Evolutionary conservation across 495 filamentous ascomycete genomes (phyloP), one percentile per base, ranked within the genome.

Genomic region (Penicillium ochrochloron): DNA sequence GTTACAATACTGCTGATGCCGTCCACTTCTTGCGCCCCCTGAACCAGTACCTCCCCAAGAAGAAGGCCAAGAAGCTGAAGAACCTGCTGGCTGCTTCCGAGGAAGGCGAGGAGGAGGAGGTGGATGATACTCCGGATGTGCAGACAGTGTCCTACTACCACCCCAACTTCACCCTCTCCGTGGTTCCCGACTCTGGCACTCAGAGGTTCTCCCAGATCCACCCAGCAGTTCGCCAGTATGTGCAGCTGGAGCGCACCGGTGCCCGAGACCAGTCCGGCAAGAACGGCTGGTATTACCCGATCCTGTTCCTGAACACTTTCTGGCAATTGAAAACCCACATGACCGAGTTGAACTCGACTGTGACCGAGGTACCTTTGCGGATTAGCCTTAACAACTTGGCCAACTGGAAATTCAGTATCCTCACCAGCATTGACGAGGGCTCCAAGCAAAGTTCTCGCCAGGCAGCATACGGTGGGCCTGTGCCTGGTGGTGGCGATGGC

Each of bases 271-370:
- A 78, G 6, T 86, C 86, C 6, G 95, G 95, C 8, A 85, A 93
- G 74, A 94, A 97, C 78, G 90, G 90, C 48, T 99, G 95, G 95
- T 99, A 97, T 77, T 99, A 95, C 73, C 95, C 95, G 5, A 88
- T 97, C 59, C 75, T 97, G 33, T 99, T 89, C 72, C 75, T 93
- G 75, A 99, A 98, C 76, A 95, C 93, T 6, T 99, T 99, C 80
- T 99, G 95, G 95, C 92, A 97, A 76, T 82, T 99, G 66, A 90
- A 85, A 72, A 85, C 84, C 62, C 93, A 98, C 64, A 98, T 97
- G 95, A 90, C 83, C 31, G 84, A 95, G 64, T 79, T 99, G 19
- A 99, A 99, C 77, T 88, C 88, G n/a, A 98, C 95, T 0, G 91
- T 97, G 70, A 87, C 88, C 70, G 85, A 79, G 8, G 80, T 99